Evolutionary conservation across 306 rosid genomes (phyloP).

Genomic region (Ammopiptanthus mongolicus): DNA sequence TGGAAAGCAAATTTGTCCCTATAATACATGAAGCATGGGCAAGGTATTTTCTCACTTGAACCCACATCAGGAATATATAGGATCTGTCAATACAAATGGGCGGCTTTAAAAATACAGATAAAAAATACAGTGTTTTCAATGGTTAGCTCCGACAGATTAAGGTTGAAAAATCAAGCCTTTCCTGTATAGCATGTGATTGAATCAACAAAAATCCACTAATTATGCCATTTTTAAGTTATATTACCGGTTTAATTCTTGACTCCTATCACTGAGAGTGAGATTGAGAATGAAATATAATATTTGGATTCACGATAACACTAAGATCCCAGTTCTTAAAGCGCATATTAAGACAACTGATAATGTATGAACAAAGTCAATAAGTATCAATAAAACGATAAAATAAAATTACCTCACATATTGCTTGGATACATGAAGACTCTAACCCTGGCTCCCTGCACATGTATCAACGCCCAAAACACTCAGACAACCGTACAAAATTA

Average conservation of each 20-base stretch:
- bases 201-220: neutral
- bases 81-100: neutral
- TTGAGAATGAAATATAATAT: neutral
- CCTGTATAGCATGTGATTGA: neutral
- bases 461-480: neutral
- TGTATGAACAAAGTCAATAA: neutral
- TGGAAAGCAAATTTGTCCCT: neutral
- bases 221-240: neutral
- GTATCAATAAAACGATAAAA: neutral
- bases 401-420: constrained; percentile 64
- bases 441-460: constrained; percentile 76
- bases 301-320: neutral
- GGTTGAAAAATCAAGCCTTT: neutral
- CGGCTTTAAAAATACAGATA: neutral
- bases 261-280: too few relatives aligned
- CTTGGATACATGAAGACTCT: constrained; percentile 98
- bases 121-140: neutral
- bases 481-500: neutral
- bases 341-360: neutral
- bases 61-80: neutral
- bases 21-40: neutral
- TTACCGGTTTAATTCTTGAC: neutral
- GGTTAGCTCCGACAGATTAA: too few relatives aligned
- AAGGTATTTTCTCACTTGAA: neutral
- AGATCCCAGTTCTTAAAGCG: neutral